Base-by-base conservation (phyloP, 768 basidiomycete species). In the Amanita brunnescens region DNA sequence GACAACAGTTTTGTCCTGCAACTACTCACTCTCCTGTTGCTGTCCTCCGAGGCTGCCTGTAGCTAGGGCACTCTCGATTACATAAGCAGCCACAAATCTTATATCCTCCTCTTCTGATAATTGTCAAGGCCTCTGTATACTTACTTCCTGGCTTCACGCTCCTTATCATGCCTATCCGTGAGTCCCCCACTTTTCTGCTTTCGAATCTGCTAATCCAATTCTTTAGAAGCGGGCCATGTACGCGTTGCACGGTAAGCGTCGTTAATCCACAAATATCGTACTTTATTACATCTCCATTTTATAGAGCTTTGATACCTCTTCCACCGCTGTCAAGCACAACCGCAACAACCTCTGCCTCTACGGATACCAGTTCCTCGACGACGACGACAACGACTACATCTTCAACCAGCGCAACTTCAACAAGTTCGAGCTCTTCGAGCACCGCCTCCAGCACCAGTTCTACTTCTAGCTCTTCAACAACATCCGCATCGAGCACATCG, bases 401-500 rank as follows among this genome's bases (percentile, higher is more conserved):
- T 45, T 2, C 43, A 5, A 32, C 6, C 5, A 55, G 29, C 26
- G 14, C 55, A 10, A 34, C 57, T 2, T 8, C 56, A 33, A 47
- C 59, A 18, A 54, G 52, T 35, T 34, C 42, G 12, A 39, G 47
- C 2, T 12, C 61, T 7, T 23, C 52, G 6, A 51, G 47, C 20
- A 26, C 45, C 6, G 13, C 45, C 9, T 10, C 52, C 30, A 47
- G 42, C 5, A 44, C 44, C 13, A 34, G 45, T 12, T 20, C 23
- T 24, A 26, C 20, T 3, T 34, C 46, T 3, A 29, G 23, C 23
- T 55, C 38, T 16, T 20, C 55, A 9, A 38, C 53, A 3, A 5
- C 58, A 21, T 42, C 55, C 9, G 46, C 61, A 0, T n/a, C n/a
- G n/a, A 55, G 54, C 9, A 39, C 54, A 10, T 43, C 58, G 18